Evolutionary conservation across 495 filamentous ascomycete species (phyloP), one percentile per base, ranked within the genome.

Genomic region (Tuber microsphaerosporum): DNA sequence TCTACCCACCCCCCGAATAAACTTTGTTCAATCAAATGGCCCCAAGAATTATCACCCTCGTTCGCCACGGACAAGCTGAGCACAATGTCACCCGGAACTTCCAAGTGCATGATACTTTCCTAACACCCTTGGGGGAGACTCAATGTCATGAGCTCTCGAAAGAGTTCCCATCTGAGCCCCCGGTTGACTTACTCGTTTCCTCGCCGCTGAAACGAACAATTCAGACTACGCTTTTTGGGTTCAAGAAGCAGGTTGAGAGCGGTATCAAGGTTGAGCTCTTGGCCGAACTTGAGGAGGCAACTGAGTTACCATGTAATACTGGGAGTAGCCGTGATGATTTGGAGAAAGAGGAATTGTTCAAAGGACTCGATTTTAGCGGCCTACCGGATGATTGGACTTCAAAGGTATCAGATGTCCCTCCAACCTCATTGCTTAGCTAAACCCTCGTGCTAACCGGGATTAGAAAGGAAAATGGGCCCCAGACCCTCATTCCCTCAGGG

Each of bases 171-270:
- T 79, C 85, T 82, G 89, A 91, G 80, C 84, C 86, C 37, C 83
- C 88, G 45, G 34, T 37, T 2, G 2, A 37, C 34, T 37, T 37
- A 37, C 34, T 37, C 34, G 34, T 37, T 37, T 37, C 34, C 34
- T 97, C 93, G 0, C 94, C 94, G 1, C 87, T 97, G 70, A 90
- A 91, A 39, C 91, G 94, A 73, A 96, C 94, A 4, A 85, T 98
- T 45, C 90, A 92, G 83, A 98, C 94, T 0, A 89, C 91, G 9
- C 86, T 97, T 16, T 84, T 89, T 71, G 88, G 88, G 70, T 97
- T 97, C 84, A 69, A 44, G 22, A 84, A 83, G 69, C 85, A 88
- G 71, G 74, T 83, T 4, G n/a, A 46, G 41, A 80, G 75, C 16
- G 85, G 85, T 22, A 75, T 87, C 56, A 86, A 86, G 44, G 82